phyloP scores from a whole-genome alignment of 768 basidiomycete species.

The Mycena rebaudengoi region DNA sequence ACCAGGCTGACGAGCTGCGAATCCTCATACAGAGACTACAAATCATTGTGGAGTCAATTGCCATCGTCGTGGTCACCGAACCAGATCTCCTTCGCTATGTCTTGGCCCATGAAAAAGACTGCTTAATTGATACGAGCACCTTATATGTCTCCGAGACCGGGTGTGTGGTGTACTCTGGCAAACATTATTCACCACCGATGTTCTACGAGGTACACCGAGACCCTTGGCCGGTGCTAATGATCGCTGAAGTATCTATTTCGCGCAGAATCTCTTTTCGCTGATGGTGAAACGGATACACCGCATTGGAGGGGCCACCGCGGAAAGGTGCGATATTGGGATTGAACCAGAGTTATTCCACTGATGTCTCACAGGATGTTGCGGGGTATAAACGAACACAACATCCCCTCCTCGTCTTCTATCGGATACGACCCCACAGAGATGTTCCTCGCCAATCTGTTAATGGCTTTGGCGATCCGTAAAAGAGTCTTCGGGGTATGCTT shows the following conservation, averaged over 20 bases:
- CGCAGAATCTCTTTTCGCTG: background rate
- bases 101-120: background rate
- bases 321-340: background rate
- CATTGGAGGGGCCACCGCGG: background rate
- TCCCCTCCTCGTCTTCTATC: too few relatives aligned
- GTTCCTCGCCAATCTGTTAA: background rate
- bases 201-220: constrained; percentile 1
- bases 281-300: background rate
- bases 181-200: background rate
- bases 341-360: background rate
- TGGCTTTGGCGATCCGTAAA: background rate
- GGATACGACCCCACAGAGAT: too few relatives aligned
- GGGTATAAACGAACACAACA: background rate
- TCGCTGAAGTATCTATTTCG: background rate
- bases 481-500: background rate
- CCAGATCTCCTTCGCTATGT: background rate
- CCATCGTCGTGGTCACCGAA: background rate
- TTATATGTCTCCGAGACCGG: background rate
- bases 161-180: background rate
- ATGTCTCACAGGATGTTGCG: background rate
- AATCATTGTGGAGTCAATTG: background rate
- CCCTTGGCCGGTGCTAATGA: background rate
- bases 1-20: background rate
- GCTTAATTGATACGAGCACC: background rate
- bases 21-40: background rate